Evolutionary conservation across 2,329 filamentous ascomycete genomes (phyloP), one percentile per base, ranked within the genome.

Genomic region (Chaetomiaceae sp.): DNA sequence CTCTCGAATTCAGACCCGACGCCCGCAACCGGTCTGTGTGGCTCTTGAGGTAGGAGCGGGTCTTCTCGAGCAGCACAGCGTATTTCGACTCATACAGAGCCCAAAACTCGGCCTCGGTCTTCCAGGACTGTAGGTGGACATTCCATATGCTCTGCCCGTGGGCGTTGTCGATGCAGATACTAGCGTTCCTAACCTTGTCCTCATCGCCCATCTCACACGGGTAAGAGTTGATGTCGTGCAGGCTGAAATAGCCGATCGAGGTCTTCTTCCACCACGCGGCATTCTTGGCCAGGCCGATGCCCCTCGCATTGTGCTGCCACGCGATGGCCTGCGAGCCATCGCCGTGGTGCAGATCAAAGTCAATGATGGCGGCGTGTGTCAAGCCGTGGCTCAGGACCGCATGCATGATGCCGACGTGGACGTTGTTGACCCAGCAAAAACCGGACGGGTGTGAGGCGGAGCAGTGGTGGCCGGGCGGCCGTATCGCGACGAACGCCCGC

Each of bases 391-490:
- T 80, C 55, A 92, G 81, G 17, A 89, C 85, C 10, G 85, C 92
- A 66, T 99, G 88, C 67, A 95, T 87, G 58, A 99, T 96, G 0
- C 92, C 93, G 19, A 99, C 89, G 64, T 97, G 92, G 0, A 99
- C 90, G 65, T 99, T 99, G 68, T 99, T 99, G 44, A 99, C 73
- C 92, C 93, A 99, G 71, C 93, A 99, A 65, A 99, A 99, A 0
- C 93, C 93, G 2, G 92, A 96, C 0, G 93, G 93, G 61, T 86
- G 85, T 44, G 86, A 82, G 4, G 89, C 82, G 2, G 92, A 96
- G 69, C 93, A 99, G 65, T 99, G 93, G 65, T 99, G 93, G 1
- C 93, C 93, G 0, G 93, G 93, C 4, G 93, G 93, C 27, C 93
- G 83, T 44, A 97, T 87, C 23, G 87, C 91, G 44, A 97, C 89